Evolutionary conservation across 805 yeast genomes (phyloP).

Genomic region (Candida tammaniensis): DNA sequence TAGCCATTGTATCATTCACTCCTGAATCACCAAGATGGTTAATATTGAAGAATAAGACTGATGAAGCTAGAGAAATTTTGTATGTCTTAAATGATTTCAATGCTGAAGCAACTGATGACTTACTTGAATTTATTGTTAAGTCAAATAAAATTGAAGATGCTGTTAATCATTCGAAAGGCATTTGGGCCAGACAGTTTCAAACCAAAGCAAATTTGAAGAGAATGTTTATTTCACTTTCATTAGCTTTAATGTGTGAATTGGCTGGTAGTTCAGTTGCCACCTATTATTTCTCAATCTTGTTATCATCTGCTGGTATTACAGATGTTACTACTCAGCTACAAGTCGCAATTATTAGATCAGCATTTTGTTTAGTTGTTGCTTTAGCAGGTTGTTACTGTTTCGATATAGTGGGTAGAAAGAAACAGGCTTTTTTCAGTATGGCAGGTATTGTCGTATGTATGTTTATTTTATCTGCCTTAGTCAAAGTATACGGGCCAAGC

Average conservation of each 20-base stretch:
- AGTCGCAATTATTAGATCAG: too few species aligned
- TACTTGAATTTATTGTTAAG: conserved; percentile 25
- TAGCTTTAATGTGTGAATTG: conserved; percentile 19
- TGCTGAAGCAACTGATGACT: conserved; percentile 1
- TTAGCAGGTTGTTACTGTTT: conserved; percentile 2
- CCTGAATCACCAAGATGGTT: conserved; percentile 51
- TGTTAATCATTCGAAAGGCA: neutral
- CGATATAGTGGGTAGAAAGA: conserved; percentile 5
- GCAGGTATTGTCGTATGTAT: conserved; percentile 16
- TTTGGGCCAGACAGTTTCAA: conserved; percentile 8
- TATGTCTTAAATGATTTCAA: too few species aligned
- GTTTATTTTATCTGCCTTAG: conserved; percentile 18
- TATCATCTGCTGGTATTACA: conserved; percentile 51
- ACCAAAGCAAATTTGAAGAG: conserved; percentile 9
- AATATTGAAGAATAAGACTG: conserved; percentile 33
- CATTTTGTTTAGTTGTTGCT: conserved; percentile 4
- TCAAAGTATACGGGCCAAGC: conserved; percentile 12
- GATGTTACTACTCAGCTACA: conserved; percentile 37
- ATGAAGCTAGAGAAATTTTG: conserved; percentile 22
- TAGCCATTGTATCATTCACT: conserved; percentile 29
- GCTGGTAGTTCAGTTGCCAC: conserved; percentile 52
- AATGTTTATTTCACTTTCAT: conserved; percentile 7
- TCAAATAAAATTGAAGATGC: conserved; percentile 47
- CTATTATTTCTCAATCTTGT: conserved; percentile 47
- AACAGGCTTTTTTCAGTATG: conserved; percentile 11